These are phyloP conservation scores for Tagetes erecta DNA, from an alignment of 129 eudicot genomes.

Conservation along the genomic window DNA sequence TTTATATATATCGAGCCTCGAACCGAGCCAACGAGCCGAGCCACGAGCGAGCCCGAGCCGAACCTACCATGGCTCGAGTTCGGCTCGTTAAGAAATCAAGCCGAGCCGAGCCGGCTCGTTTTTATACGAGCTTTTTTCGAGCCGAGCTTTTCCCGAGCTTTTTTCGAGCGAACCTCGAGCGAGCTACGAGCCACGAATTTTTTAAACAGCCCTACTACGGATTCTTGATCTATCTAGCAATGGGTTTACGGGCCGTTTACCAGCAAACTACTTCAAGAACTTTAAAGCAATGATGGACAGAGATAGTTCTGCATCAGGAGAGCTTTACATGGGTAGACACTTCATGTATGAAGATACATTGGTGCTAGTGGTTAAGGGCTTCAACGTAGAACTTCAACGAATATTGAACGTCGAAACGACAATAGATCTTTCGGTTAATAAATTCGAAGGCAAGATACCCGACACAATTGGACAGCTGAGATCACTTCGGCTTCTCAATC, in stretches of 20 bases:
- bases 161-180: no score
- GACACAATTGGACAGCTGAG: conserved; percentile 22
- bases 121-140: no score
- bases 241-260: conserved; percentile 30
- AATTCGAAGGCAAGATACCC: conserved; percentile 42
- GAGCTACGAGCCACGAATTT: no score
- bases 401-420: conserved; percentile 31
- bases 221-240: conserved; percentile 46
- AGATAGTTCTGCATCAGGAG: not conserved
- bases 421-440: conserved; percentile 41
- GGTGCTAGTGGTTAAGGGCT: conserved; percentile 31
- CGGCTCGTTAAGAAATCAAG: no score
- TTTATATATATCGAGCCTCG: no score
- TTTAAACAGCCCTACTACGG: no score
- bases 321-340: conserved; percentile 29
- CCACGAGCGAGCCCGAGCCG: no score
- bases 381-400: conserved; percentile 16
- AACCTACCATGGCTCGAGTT: no score
- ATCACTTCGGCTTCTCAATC: conserved; percentile 37
- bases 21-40: no score
- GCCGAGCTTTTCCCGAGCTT: no score
- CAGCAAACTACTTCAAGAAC: conserved; percentile 28
- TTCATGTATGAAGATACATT: conserved; percentile 26
- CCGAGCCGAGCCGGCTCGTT: no score
- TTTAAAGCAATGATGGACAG: conserved; percentile 35